phyloP scores from a whole-genome alignment of 225 moss, liverwort and hornwort genomes.

The Climacium dendroides region DNA sequence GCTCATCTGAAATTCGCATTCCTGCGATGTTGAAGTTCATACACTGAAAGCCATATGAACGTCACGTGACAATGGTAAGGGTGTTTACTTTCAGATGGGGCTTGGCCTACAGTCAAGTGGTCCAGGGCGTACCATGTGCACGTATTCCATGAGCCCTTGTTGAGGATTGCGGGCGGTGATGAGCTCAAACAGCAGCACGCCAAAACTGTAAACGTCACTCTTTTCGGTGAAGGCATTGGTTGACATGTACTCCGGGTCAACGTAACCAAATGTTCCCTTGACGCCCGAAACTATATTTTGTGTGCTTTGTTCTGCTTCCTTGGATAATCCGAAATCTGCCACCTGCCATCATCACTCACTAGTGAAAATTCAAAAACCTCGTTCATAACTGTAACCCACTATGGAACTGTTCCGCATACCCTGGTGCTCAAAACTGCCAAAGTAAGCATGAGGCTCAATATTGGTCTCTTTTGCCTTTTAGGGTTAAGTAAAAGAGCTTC shows the following conservation, averaged over 20 bases:
- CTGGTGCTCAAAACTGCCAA: neutral
- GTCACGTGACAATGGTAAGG: neutral
- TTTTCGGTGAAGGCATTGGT: constrained; percentile 81
- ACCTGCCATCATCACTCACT: constrained; percentile 36
- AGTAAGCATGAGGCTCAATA: neutral
- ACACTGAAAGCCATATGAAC: neutral
- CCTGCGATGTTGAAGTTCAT: neutral
- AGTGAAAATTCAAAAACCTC: neutral
- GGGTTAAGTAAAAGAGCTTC: neutral
- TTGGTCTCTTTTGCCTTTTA: neutral
- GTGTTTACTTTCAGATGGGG: neutral
- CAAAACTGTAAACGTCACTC: constrained; percentile 96
- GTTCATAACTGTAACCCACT: no score
- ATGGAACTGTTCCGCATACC: neutral
- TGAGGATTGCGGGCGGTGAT: constrained; percentile 93
- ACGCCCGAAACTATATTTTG: constrained; percentile 65
- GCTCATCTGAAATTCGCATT: neutral
- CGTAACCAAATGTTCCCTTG: constrained; percentile 95
- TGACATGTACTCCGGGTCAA: constrained; percentile 85
- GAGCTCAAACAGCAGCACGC: constrained; percentile 90
- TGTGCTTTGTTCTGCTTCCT: constrained; percentile 35
- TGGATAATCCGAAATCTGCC: constrained; percentile 93
- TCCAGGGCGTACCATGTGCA: constrained; percentile 58
- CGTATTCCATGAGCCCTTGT: constrained; percentile 98
- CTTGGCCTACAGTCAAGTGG: neutral